phyloP scores from a whole-genome alignment of 495 filamentous ascomycete genomes.

The Aspergillus egyptiacus region DNA sequence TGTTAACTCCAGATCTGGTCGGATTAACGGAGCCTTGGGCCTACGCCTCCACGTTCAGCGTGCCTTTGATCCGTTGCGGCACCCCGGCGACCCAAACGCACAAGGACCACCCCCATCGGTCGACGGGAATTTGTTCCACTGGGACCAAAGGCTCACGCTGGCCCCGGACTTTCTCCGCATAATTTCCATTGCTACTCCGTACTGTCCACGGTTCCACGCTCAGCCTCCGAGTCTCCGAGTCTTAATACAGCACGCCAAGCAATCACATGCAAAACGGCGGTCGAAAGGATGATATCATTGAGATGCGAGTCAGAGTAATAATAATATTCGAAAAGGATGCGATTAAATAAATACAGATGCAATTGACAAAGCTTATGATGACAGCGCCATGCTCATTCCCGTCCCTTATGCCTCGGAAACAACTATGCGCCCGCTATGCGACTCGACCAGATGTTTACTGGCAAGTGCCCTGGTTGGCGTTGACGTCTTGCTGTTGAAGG shows the following conservation, averaged over 20 bases:
- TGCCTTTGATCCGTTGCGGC: slow-evolving; percentile 8
- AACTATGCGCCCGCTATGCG: background rate
- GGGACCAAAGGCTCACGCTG: too few relatives aligned
- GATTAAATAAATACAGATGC: background rate
- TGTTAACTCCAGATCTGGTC: too few relatives aligned
- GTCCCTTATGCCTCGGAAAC: background rate
- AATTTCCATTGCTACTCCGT: background rate
- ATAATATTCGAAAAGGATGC: too few relatives aligned
- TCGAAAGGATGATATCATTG: too few relatives aligned
- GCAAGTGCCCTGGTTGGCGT: slow-evolving; percentile 1
- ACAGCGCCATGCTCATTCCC: background rate
- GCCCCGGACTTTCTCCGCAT: background rate
- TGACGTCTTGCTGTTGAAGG: background rate
- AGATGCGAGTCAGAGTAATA: too few relatives aligned
- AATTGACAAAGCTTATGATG: background rate
- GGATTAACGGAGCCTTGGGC: slow-evolving; percentile 2
- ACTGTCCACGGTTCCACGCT: too few relatives aligned
- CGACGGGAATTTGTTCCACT: slow-evolving; percentile 15
- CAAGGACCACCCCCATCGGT: too few relatives aligned
- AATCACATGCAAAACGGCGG: too few relatives aligned
- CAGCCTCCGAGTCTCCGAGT: too few relatives aligned
- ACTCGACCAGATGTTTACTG: background rate
- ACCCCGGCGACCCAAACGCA: background rate
- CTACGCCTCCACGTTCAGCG: background rate
- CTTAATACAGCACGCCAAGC: slow-evolving; percentile 2